Evolutionary conservation across 352 stramenopile species (phyloP).

Genomic region (Phytophthora ohioensis): DNA sequence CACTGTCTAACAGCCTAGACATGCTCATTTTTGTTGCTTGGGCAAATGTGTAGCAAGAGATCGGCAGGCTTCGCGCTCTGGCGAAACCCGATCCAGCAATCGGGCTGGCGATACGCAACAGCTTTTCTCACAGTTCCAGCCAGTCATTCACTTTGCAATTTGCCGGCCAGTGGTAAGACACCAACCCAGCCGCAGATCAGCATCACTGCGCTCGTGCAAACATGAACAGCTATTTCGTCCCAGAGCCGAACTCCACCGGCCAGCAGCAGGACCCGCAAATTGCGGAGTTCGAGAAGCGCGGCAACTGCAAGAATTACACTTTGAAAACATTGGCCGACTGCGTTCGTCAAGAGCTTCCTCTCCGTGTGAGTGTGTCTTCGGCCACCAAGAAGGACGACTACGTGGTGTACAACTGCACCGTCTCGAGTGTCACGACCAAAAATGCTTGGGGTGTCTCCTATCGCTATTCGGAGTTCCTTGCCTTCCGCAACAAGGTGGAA

Average conservation of each 20-base stretch:
- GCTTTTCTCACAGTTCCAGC: conserved; percentile 20
- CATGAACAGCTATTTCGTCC: conserved; percentile 47
- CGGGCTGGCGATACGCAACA: not conserved
- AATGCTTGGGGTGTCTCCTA: conserved; percentile 63
- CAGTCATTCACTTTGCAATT: conserved; percentile 34
- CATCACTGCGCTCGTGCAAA: not conserved
- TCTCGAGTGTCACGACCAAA: conserved; percentile 59
- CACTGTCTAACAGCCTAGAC: not conserved
- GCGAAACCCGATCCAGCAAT: conserved; percentile 28
- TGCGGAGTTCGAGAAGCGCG: conserved; percentile 34
- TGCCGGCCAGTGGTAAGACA: conserved; percentile 11
- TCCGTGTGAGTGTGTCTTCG: conserved; percentile 54
- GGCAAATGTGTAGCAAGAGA: conserved; percentile 3
- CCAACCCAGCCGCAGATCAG: not conserved
- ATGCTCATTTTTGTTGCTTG: conserved; percentile 25
- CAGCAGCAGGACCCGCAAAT: conserved; percentile 30
- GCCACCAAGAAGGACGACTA: conserved; percentile 55
- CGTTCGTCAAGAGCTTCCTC: conserved; percentile 54
- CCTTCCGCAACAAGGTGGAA: conserved; percentile 64
- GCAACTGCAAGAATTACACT: conserved; percentile 56
- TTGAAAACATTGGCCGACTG: conserved; percentile 56
- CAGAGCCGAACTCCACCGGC: conserved; percentile 32
- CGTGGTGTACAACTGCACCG: conserved; percentile 60
- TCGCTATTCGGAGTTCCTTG: conserved; percentile 72
- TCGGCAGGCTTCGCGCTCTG: conserved; percentile 4